Evolutionary conservation across 208 protist genomes (phyloP).

Genomic region (Angomonas ambiguus): DNA sequence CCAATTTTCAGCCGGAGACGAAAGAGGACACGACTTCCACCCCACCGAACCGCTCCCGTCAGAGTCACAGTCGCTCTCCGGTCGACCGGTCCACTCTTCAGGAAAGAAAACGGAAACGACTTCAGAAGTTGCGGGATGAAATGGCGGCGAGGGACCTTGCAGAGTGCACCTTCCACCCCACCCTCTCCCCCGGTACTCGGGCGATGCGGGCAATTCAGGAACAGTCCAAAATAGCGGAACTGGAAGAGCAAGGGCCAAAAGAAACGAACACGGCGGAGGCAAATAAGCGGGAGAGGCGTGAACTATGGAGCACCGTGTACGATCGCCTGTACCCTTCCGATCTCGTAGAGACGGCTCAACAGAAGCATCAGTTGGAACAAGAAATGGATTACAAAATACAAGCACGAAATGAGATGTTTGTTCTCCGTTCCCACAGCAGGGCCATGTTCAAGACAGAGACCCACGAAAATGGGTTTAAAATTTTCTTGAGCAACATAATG

Average conservation of each 20-base stretch:
- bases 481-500: conserved; percentile 59
- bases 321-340: conserved; percentile 61
- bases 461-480: conserved; percentile 26
- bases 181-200: conserved; percentile 48
- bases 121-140: conserved; percentile 34
- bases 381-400: conserved; percentile 29
- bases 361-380: conserved; percentile 25
- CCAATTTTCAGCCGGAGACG: no score
- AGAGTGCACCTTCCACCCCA: conserved; percentile 79
- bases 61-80: background rate
- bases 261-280: background rate
- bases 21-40: no score
- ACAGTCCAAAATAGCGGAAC: conserved; percentile 14
- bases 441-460: conserved; percentile 15
- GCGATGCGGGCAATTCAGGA: conserved; percentile 35
- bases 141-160: conserved; percentile 36
- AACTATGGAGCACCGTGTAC: conserved; percentile 40
- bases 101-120: conserved; percentile 13
- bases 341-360: conserved; percentile 18
- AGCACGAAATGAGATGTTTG: conserved; percentile 35
- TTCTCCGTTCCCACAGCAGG: conserved; percentile 34
- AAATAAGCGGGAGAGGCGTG: background rate
- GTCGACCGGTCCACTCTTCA: background rate
- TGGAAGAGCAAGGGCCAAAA: background rate
- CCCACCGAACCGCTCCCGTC: no score